Conservation (phyloP, 2,329 filamentous ascomycete genomes). For the Xylaria sp. region DNA sequence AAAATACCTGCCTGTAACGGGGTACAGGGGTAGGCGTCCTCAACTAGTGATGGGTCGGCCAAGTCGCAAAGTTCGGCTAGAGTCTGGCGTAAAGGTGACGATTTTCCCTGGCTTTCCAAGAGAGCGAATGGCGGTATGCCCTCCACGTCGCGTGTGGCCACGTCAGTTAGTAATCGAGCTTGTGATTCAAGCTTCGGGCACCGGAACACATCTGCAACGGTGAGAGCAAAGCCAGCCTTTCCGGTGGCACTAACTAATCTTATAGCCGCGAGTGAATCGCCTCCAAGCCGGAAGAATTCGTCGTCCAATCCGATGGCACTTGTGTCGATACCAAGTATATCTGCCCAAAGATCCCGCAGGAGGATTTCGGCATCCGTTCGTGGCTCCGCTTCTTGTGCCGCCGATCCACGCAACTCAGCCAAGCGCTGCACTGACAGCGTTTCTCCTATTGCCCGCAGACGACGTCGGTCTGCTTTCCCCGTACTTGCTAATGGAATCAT, state of each 20-base stretch:
- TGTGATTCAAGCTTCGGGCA: background rate
- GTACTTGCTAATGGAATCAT: background rate
- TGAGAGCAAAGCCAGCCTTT: background rate
- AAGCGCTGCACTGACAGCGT: background rate
- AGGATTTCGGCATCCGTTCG: background rate
- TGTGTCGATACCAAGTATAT: background rate
- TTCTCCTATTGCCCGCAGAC: constrained; percentile 4
- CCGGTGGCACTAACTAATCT: background rate
- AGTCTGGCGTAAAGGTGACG: background rate
- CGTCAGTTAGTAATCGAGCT: background rate
- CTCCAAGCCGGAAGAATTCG: constrained; percentile 7
- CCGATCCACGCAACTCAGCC: constrained; percentile 1
- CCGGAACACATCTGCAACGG: background rate
- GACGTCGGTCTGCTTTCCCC: constrained; percentile 5
- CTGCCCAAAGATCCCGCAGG: constrained; percentile 5
- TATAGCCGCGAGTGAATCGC: constrained; percentile 15
- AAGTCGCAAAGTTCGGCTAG: constrained; percentile 4
- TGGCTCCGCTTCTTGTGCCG: background rate
- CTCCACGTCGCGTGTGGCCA: background rate
- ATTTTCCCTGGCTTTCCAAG: background rate
- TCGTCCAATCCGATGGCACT: background rate
- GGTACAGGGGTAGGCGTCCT: background rate
- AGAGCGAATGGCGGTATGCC: constrained; percentile 4
- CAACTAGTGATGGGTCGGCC: background rate
- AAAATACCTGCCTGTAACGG: constrained; percentile 7